Percentiles rank a stretch among this genome's conserved stretches.
Conservation (phyloP, 1,284 basidiomycete species). For the Cutaneotrichosporon sp. region DNA sequence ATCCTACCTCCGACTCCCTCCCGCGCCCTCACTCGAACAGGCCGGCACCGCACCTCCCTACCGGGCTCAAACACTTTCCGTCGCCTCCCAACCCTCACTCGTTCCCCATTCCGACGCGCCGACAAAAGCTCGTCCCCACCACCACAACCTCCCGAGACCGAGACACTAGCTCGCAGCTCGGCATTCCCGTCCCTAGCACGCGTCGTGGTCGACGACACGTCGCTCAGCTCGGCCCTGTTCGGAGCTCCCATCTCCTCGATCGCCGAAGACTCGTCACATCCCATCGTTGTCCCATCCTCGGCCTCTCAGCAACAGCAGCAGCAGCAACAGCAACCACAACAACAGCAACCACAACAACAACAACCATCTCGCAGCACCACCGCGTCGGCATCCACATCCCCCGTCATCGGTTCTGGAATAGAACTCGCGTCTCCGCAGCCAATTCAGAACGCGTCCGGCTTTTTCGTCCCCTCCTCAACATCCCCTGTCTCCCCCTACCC, state of each 20-base stretch:
- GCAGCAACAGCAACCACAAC: not conserved
- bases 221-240: constrained; percentile 18
- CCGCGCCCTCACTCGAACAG: constrained; percentile 3
- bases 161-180: constrained; percentile 6
- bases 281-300: not conserved
- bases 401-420: not conserved
- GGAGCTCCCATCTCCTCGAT: constrained; percentile 9
- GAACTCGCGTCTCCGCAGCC: constrained; percentile 4
- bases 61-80: constrained; percentile 34
- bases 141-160: not conserved
- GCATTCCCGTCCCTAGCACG: constrained; percentile 15
- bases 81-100: constrained; percentile 28
- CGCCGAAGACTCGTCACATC: constrained; percentile 6
- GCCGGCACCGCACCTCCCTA: constrained; percentile 22
- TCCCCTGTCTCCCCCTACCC: constrained; percentile 2
- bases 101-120: constrained; percentile 30
- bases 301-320: not conserved
- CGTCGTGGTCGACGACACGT: constrained; percentile 22
- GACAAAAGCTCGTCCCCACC: constrained; percentile 21
- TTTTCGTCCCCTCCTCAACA: not conserved
- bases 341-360: not conserved
- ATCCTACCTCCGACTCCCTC: not conserved
- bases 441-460: not conserved
- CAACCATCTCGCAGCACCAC: not conserved
- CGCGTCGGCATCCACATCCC: not conserved